Percentiles rank a stretch among this genome's conserved stretches.
These are phyloP conservation scores for Lunularia cruciata DNA, from an alignment of 225 moss, liverwort and hornwort genomes.

Conservation along the genomic window DNA sequence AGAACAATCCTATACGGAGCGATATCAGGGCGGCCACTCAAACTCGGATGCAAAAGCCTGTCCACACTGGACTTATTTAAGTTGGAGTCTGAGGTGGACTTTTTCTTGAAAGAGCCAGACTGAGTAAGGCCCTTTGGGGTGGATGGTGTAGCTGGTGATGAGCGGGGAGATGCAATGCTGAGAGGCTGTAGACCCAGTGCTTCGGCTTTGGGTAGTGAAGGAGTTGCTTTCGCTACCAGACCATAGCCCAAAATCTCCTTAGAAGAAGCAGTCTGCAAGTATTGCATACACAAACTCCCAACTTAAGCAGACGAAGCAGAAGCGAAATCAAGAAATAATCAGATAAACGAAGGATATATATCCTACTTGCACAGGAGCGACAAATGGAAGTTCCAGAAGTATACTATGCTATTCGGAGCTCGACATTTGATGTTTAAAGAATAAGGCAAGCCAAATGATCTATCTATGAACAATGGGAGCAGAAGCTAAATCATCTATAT, in stretches of 20 bases:
- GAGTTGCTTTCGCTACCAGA: slow-evolving; percentile 63
- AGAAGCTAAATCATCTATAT: no score
- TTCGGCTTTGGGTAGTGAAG: slow-evolving; percentile 50
- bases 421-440: no score
- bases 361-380: no score
- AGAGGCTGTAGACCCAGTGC: slow-evolving; percentile 35
- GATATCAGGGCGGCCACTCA: slow-evolving; percentile 83
- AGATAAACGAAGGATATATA: no score
- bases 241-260: slow-evolving; percentile 62
- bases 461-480: no score
- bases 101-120: slow-evolving; percentile 60
- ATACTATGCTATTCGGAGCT: no score
- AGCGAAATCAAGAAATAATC: no score
- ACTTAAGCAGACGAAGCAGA: no score
- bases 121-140: slow-evolving; percentile 56
- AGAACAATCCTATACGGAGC: slow-evolving; percentile 87
- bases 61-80: slow-evolving; percentile 81
- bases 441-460: no score
- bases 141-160: slow-evolving; percentile 35
- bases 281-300: no score
- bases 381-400: no score
- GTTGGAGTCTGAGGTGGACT: slow-evolving; percentile 61
- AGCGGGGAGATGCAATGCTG: slow-evolving; percentile 30
- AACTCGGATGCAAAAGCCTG: slow-evolving; percentile 71
- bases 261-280: slow-evolving; percentile 46